Percentiles rank a stretch among this genome's conserved stretches.
These are phyloP conservation scores for Diaporthe australafricana DNA, from an alignment of 2,329 filamentous ascomycete species.

Conservation along the genomic window DNA sequence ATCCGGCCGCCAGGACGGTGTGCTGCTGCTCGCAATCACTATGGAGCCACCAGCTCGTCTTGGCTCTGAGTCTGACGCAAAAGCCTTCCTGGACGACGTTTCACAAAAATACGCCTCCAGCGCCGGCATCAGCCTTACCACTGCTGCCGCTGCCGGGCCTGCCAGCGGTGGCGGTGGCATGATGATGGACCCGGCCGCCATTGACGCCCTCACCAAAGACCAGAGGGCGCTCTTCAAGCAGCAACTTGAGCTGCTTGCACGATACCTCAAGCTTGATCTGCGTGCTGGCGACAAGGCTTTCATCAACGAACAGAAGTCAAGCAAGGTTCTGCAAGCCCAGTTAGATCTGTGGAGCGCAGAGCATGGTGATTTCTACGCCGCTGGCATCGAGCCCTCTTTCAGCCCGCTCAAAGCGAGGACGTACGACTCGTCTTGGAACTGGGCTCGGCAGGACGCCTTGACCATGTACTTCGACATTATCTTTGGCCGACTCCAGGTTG, in stretches of 20 bases:
- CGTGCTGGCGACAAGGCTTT: slow-evolving; percentile 96
- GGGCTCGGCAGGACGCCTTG: slow-evolving; percentile 96
- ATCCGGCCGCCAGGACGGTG: slow-evolving; percentile 89
- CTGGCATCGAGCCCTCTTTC: slow-evolving; percentile 94
- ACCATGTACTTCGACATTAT: slow-evolving; percentile 99
- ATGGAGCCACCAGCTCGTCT: slow-evolving; percentile 92
- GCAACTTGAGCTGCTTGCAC: slow-evolving; percentile 92
- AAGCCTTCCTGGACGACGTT: slow-evolving; percentile 89
- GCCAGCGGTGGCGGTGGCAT: slow-evolving; percentile 83
- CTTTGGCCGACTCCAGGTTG: slow-evolving; percentile 90
- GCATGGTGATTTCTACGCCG: slow-evolving; percentile 95
- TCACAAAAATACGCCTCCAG: slow-evolving; percentile 89
- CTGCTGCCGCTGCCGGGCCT: slow-evolving; percentile 78
- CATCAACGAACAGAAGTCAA: slow-evolving; percentile 84
- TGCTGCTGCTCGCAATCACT: slow-evolving; percentile 87
- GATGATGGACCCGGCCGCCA: slow-evolving; percentile 99
- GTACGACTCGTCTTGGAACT: slow-evolving; percentile 99
- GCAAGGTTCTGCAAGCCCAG: slow-evolving; percentile 90
- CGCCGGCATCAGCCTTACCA: slow-evolving; percentile 85
- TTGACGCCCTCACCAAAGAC: slow-evolving; percentile 97
- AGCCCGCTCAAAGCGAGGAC: slow-evolving; percentile 92
- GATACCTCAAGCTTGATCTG: slow-evolving; percentile 97
- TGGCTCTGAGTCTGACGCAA: slow-evolving; percentile 90
- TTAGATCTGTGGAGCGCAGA: slow-evolving; percentile 95
- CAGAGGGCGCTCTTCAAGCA: slow-evolving; percentile 97